Evolutionary conservation across 345 rosid species (phyloP), one percentile per base, ranked within the genome.

Genomic region (Euphorbia tirucalli): DNA sequence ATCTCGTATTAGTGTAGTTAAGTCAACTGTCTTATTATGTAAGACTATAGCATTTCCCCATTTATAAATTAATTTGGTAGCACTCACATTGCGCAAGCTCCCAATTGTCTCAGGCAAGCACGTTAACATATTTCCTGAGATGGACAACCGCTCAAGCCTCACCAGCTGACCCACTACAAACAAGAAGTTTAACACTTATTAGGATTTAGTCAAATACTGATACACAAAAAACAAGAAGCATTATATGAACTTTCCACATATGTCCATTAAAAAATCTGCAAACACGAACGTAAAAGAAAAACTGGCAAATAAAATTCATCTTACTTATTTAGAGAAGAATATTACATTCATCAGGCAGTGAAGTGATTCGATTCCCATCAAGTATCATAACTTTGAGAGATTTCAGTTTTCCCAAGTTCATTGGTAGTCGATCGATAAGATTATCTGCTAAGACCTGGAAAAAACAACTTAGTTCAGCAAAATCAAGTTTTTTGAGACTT

Each of bases 281-380:
- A 81, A 71, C 44, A 66, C 21, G 11, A 65, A 63, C 55, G 65
- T 39, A 71, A 68, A 28, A 41, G 28, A 43, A 65, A 35, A 54
- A 55, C 7, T 61, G 14, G 18, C 8, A 63, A 66, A 30, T 54
- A 64, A 62, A 72, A 67, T 57, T 46, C 61, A 49, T 70, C 79
- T 80, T 54, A 71, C 79, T 62, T 70, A 80, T 71, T 78, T 59
- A 80, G 79, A 77, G 72, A 37, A 80, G 81, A 75, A 68, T 52
- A 75, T 80, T 90, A 94, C 98, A 87, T 89, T 94, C 98, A 89
- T 94, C 97, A 66, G 97, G 97, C 80, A 92, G 86, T 80, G 85
- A 85, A 71, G 87, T 66, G 54, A 90, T 79, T 48, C 70, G 89
- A 79, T 94, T 94, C 35, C 91, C 91, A 85, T 92, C 96, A 75